phyloP scores from a whole-genome alignment of 345 rosid genomes.

The Euclidium syriacum region DNA sequence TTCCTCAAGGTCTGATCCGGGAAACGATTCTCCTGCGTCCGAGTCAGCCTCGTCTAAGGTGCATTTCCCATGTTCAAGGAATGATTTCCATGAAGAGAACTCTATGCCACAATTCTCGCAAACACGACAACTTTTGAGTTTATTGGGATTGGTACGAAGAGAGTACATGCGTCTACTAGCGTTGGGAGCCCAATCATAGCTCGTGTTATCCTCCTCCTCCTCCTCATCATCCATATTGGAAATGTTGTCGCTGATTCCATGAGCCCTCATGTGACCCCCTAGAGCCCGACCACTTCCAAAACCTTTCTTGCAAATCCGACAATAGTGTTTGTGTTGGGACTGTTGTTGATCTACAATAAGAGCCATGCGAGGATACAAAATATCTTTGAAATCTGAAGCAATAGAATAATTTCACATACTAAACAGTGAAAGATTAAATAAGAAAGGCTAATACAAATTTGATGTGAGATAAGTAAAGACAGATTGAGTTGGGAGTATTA shows the following conservation, averaged over 20 bases:
- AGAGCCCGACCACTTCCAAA: slow-evolving; percentile 52
- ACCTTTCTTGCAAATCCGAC: slow-evolving; percentile 62
- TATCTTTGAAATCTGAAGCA: not conserved
- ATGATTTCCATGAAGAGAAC: slow-evolving; percentile 76
- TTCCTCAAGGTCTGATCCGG: slow-evolving; percentile 38
- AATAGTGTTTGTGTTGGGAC: slow-evolving; percentile 40
- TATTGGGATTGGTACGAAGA: slow-evolving; percentile 57
- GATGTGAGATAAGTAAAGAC: not conserved
- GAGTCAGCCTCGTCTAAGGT: slow-evolving; percentile 47
- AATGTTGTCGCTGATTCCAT: slow-evolving; percentile 45
- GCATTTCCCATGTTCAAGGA: slow-evolving; percentile 77
- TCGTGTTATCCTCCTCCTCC: slow-evolving; percentile 49
- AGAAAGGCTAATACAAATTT: not conserved
- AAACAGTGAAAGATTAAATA: not conserved
- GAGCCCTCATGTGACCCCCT: slow-evolving; percentile 69
- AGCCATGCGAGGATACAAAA: not conserved
- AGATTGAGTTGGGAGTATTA: slow-evolving; percentile 7
- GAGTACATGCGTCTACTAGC: slow-evolving; percentile 59
- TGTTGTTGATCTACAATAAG: slow-evolving; percentile 35
- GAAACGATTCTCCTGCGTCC: slow-evolving; percentile 35
- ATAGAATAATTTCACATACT: not conserved
- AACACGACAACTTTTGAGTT: slow-evolving; percentile 52
- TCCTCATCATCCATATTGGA: slow-evolving; percentile 37
- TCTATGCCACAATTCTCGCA: slow-evolving; percentile 79
- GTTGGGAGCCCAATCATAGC: slow-evolving; percentile 39